Evolutionary conservation across 768 basidiomycete species (phyloP).

Genomic region (Panaeolus papilionaceus): DNA sequence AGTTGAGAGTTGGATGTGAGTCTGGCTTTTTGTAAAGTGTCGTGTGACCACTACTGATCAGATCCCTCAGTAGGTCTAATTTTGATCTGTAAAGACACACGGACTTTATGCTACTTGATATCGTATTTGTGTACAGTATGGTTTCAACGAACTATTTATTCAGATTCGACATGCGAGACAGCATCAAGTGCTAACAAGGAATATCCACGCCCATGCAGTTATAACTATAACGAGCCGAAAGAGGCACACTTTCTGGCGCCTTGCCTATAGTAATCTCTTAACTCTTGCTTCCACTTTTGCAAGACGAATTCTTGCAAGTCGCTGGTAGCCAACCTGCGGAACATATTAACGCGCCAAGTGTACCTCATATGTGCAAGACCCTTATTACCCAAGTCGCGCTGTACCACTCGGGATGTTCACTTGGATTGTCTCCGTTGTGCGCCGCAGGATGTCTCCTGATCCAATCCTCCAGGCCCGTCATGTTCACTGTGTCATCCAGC

Average conservation of each 20-base stretch:
- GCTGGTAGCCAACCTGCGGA: background rate
- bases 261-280: background rate
- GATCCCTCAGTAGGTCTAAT: background rate
- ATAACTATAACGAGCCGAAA: too few relatives aligned
- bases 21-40: background rate
- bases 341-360: background rate
- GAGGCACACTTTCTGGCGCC: too few relatives aligned
- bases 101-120: background rate
- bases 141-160: background rate
- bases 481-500: background rate
- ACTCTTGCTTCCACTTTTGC: background rate
- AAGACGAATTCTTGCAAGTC: background rate
- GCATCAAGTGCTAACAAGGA: too few relatives aligned
- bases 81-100: background rate
- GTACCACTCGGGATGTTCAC: conserved; percentile 14
- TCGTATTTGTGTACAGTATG: background rate
- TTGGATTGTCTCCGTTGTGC: conserved; percentile 17
- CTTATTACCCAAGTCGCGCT: conserved; percentile 19
- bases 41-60: background rate
- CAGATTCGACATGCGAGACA: background rate
- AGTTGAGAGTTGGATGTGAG: background rate
- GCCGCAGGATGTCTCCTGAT: background rate
- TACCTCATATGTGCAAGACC: conserved; percentile 15
- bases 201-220: too few relatives aligned
- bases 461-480: background rate